A percentile compares a stretch with the other conserved stretches of the same genome.
Conservation (phyloP, 2,329 filamentous ascomycete genomes). For the Colletotrichum eleusines region DNA sequence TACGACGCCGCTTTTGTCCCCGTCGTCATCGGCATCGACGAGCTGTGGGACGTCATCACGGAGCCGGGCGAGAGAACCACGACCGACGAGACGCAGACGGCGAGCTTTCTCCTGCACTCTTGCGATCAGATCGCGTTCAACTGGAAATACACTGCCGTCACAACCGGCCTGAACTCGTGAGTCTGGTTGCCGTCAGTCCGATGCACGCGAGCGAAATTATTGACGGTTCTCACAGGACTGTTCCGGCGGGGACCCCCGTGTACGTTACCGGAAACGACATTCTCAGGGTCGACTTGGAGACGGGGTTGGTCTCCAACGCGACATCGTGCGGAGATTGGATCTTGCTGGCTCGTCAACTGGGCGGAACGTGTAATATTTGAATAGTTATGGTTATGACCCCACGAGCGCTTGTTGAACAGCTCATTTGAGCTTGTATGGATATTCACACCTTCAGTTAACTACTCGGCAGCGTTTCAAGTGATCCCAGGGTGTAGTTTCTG, state of each 20-base stretch:
- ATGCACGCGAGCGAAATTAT: slow-evolving; percentile 43
- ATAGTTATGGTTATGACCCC: neutral
- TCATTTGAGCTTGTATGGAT: too few species aligned
- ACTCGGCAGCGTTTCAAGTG: neutral
- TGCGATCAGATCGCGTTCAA: slow-evolving; percentile 36
- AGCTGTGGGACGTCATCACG: slow-evolving; percentile 18
- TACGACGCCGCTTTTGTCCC: slow-evolving; percentile 23
- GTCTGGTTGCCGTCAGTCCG: neutral
- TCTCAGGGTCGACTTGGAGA: slow-evolving; percentile 1
- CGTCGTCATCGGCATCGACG: neutral
- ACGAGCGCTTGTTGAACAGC: fast-evolving
- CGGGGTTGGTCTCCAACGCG: slow-evolving; percentile 26
- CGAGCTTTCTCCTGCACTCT: slow-evolving; percentile 11
- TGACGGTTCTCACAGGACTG: slow-evolving; percentile 40
- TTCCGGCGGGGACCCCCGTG: slow-evolving; percentile 9
- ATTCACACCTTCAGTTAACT: neutral
- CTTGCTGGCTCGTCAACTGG: slow-evolving; percentile 4
- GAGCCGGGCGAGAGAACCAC: neutral
- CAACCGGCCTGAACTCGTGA: slow-evolving; percentile 26
- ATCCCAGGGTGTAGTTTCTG: neutral
- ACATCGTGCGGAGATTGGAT: slow-evolving; percentile 29
- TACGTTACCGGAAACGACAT: slow-evolving; percentile 26
- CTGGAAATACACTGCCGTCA: slow-evolving; percentile 25
- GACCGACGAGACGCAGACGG: slow-evolving; percentile 12
- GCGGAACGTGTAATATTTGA: neutral